These are phyloP conservation scores for Aspergillus nomiae DNA, from an alignment of 2,329 filamentous ascomycete genomes.

Conservation along the genomic window DNA sequence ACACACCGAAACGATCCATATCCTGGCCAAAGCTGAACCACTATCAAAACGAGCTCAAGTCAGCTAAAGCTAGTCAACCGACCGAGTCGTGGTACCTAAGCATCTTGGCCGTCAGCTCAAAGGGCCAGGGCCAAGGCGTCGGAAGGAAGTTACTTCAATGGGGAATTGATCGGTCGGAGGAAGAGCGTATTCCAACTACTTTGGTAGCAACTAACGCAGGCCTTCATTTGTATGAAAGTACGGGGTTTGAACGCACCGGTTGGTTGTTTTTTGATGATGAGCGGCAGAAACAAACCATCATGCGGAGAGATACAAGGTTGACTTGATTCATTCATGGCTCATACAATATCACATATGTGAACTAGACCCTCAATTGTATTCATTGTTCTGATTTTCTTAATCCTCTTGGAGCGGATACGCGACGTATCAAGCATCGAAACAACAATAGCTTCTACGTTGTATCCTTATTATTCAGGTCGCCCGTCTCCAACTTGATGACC, in stretches of 20 bases:
- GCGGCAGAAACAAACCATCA: not conserved
- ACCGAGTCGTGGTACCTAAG: not conserved
- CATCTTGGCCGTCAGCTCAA: not conserved
- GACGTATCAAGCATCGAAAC: not conserved
- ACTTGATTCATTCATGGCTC: not conserved
- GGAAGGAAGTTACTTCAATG: slow-evolving; percentile 30
- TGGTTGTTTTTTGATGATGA: not conserved
- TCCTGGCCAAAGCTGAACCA: not conserved
- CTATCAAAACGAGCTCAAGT: not conserved
- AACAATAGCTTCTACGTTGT: not conserved
- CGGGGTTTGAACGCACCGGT: not conserved
- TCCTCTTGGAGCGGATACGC: too few species aligned
- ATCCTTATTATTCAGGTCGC: slow-evolving; percentile 7
- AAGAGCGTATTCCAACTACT: slow-evolving; percentile 33
- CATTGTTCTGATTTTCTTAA: not conserved
- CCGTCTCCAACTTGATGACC: slow-evolving; percentile 30
- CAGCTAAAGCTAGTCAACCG: not conserved
- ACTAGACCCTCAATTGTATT: not conserved
- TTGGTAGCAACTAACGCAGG: slow-evolving; percentile 37
- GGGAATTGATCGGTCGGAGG: slow-evolving; percentile 2
- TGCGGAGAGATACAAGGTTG: not conserved
- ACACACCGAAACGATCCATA: not conserved
- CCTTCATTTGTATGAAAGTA: slow-evolving; percentile 18
- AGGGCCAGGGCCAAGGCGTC: slow-evolving; percentile 44
- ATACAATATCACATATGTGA: not conserved